phyloP scores from a whole-genome alignment of 2,329 filamentous ascomycete species.

The Aureobasidium melanogenum region DNA sequence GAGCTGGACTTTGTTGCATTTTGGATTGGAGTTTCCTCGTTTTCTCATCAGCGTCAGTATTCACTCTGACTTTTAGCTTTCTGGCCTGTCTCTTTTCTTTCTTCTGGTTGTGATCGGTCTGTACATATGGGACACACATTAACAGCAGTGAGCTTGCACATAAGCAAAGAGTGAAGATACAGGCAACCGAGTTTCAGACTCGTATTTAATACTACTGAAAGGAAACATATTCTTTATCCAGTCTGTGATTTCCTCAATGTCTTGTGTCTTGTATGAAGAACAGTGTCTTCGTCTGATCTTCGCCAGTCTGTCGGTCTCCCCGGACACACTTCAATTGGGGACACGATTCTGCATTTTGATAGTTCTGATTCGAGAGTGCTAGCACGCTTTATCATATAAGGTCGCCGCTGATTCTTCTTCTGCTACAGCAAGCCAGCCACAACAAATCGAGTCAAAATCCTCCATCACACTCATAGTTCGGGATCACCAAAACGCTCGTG shows the following conservation, averaged over 20 bases:
- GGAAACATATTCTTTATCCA: not conserved
- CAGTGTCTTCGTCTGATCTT: no score
- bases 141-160: not conserved
- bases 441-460: not conserved
- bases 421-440: not conserved
- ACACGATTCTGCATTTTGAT: no score
- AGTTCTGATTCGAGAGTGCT: no score
- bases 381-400: no score
- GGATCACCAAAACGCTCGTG: not conserved
- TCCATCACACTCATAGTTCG: not conserved
- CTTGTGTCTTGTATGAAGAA: no score
- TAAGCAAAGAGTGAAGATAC: not conserved
- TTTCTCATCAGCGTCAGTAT: not conserved
- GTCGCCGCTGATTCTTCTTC: no score
- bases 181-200: not conserved
- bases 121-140: not conserved
- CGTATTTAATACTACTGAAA: not conserved
- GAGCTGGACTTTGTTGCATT: constrained; percentile 6
- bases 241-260: not conserved
- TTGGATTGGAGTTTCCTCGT: not conserved
- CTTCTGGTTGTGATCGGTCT: not conserved
- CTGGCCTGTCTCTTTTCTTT: not conserved
- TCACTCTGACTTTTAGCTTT: not conserved
- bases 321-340: not conserved
- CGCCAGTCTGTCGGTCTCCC: not conserved